Base-by-base conservation (phyloP, 805 yeast species). In the Candida bentonensis region DNA sequence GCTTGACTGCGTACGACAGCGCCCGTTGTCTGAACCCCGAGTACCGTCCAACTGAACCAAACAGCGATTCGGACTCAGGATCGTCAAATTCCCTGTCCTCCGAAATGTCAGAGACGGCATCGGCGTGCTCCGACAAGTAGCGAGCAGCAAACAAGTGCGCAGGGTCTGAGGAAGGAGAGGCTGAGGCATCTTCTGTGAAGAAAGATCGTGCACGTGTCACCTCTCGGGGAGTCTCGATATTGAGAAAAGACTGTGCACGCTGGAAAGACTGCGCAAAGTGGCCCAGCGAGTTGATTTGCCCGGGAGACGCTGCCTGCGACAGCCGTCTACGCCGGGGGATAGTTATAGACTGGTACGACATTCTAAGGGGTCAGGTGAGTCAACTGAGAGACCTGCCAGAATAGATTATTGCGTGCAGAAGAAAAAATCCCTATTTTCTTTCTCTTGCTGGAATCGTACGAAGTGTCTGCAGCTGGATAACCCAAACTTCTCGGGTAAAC, bases 221-320 rank as follows among this genome's bases (percentile, higher is more conserved):
- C 2, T 46, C 53, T 28, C 47, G 46, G 26, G 72, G 67, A 1
- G 70, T 63, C 44, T 73, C 79, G 46, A 74, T 67, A 4, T 76
- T 73, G 53, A 69, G 74, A 51, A 82, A 76, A 2, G 86, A 75
- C 58, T 83, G 89, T 1, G 94, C 92, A 57, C 95, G 71, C 33
- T 77, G 73, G 55, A 72, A 76, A 0, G 94, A 84, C 13, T 83
- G 75, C 1, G 94, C 94, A 62, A 85, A 85, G 45, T 82, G 76
- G 46, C 79, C 77, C 36, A 85, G 58, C 1, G 92, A 81, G 61
- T 82, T 82, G 21, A 67, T 30, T n/a, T 30, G 36, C 5, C 17
- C n/a, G 7, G 36, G 20, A 7, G 67, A 40, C 85, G 81, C 54
- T 69, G 69, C 56, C 76, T 77, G 17, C 82, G 77, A 30, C 17